Conservation (phyloP, 179 eudicot species). For the Camellia oleifera region DNA sequence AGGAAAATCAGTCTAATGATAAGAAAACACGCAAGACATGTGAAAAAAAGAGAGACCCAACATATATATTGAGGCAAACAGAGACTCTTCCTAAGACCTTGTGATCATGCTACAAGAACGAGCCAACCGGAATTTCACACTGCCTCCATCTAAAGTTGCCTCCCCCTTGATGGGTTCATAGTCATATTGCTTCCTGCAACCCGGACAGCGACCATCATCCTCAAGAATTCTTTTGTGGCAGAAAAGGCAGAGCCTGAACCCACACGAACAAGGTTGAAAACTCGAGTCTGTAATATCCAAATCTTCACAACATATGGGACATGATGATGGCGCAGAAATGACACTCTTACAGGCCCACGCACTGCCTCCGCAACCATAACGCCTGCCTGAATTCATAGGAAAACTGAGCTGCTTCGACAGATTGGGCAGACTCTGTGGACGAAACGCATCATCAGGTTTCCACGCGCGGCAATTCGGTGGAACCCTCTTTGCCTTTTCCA, state of each 20-base stretch:
- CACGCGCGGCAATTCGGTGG: constrained; percentile 49
- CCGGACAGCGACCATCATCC: constrained; percentile 90
- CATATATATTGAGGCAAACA: constrained; percentile 39
- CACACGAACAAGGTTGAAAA: constrained; percentile 83
- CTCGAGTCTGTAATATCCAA: constrained; percentile 80
- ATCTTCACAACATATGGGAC: constrained; percentile 96
- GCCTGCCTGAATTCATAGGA: constrained; percentile 50
- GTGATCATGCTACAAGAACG: constrained; percentile 87
- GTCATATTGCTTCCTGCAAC: constrained; percentile 90
- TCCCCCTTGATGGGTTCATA: constrained; percentile 45
- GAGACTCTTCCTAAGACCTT: constrained; percentile 53
- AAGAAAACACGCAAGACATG: constrained; percentile 40
- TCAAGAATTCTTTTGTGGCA: constrained; percentile 93
- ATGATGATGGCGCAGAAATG: constrained; percentile 48
- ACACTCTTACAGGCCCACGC: constrained; percentile 50
- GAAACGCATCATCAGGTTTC: constrained; percentile 81
- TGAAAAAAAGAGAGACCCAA: constrained; percentile 38
- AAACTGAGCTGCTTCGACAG: constrained; percentile 71
- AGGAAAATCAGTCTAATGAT: constrained; percentile 36
- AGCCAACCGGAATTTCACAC: constrained; percentile 55
- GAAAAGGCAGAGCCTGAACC: constrained; percentile 88
- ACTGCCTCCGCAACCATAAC: constrained; percentile 31
- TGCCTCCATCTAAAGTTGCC: constrained; percentile 49
- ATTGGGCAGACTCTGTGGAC: constrained; percentile 84
- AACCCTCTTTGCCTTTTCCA: constrained; percentile 27